Evolutionary conservation across 495 filamentous ascomycete species (phyloP), one percentile per base, ranked within the genome.

Genomic region (Neurospora sp.): DNA sequence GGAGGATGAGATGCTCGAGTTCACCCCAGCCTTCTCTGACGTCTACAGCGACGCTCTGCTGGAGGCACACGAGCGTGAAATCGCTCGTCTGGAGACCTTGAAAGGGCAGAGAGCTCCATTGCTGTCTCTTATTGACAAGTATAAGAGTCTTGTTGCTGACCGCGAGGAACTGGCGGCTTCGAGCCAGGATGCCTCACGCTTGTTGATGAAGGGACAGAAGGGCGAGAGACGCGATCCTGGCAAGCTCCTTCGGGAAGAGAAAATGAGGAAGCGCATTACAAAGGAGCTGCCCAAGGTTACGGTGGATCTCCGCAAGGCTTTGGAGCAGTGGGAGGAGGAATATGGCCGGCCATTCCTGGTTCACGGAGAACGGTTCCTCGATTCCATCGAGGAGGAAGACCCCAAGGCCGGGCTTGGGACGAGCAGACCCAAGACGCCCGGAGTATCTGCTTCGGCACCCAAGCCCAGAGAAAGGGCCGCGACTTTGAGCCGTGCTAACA

Each of bases 1-100:
- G 1, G 96, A 99, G 80, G 95, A 98, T 77, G 96, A 99, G 80
- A 98, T 97, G 92, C 86, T 97, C 71, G 94, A 98, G 73, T 99
- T 98, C 74, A 93, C 94, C 5, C 95, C 96, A 4, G 94, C 94
- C 1, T 97, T 97, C 79, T 96, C 93, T 0, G 91, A 93, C 77
- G 90, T 91, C 17, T 92, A 91, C 79, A 97, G 93, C 76, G 96
- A 98, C 79, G 95, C 96, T 48, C 87, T 99, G 21, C 89, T 99
- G 5, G 86, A 88, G 75, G 87, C 94, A 0, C 96, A 98, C 75
- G 96, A 99, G 81, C 89, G 89, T 9, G 96, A 99, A 76, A 93
- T 98, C 72, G 79, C 82, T 10, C 91, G 94, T 34, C 85, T 99
- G 4, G 92, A 98, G 78, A 84, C 89, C 13, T 81, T 98, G 39